Percentiles rank a stretch among this genome's conserved stretches.
Evolutionary conservation across 768 basidiomycete genomes (phyloP).

Genomic region (Kwoniella sp.): DNA sequence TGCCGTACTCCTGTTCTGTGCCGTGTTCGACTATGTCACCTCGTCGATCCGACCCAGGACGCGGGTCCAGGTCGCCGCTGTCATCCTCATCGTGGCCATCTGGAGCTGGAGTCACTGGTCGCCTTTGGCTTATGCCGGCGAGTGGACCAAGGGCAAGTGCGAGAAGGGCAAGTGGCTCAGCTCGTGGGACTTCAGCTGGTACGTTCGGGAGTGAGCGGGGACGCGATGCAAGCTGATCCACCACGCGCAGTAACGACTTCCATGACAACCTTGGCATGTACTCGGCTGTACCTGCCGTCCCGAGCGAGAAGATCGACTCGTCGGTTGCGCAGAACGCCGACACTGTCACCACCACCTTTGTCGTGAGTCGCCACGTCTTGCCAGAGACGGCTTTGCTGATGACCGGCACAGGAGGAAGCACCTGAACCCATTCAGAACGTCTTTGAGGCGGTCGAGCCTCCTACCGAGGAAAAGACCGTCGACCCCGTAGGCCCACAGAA

Average conservation of each 20-base stretch:
- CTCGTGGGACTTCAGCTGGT: constrained; percentile 93
- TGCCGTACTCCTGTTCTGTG: constrained; percentile 61
- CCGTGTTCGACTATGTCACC: constrained; percentile 79
- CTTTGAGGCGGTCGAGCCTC: constrained; percentile 31
- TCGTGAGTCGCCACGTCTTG: constrained; percentile 17
- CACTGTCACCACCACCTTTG: constrained; percentile 30
- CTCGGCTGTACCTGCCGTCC: constrained; percentile 11
- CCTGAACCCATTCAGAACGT: constrained; percentile 46
- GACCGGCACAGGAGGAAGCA: constrained; percentile 33
- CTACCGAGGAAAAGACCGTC: constrained; percentile 43
- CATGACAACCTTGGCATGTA: constrained; percentile 43
- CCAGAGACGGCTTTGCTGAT: too few species aligned
- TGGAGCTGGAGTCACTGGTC: constrained; percentile 76
- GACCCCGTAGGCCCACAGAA: constrained; percentile 39
- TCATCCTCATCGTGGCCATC: constrained; percentile 60
- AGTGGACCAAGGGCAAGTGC: constrained; percentile 82
- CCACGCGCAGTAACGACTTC: constrained; percentile 39
- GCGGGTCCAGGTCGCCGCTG: constrained; percentile 72
- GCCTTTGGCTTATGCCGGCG: constrained; percentile 74
- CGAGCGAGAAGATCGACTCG: constrained; percentile 19
- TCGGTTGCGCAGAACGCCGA: constrained; percentile 17
- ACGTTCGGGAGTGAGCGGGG: constrained; percentile 4
- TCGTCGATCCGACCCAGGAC: constrained; percentile 69
- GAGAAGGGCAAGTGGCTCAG: constrained; percentile 74
- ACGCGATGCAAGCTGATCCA: constrained; percentile 3